phyloP scores from a whole-genome alignment of 2,329 filamentous ascomycete genomes.

The Calonectria pseudoreteaudii region DNA sequence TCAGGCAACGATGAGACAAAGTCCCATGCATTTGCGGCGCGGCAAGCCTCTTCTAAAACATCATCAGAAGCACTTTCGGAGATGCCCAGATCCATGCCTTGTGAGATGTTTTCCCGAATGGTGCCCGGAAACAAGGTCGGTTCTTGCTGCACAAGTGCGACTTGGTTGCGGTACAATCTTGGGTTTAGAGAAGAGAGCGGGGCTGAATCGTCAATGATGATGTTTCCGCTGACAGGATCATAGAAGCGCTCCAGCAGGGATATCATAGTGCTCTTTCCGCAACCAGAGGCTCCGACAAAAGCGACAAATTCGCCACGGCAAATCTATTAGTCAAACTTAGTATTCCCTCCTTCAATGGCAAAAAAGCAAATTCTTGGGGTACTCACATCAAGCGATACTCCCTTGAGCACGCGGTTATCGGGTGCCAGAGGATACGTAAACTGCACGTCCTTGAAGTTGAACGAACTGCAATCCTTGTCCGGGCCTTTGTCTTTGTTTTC shows the following conservation, averaged over 20 bases:
- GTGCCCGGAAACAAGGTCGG: slow-evolving; percentile 79
- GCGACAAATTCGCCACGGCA: slow-evolving; percentile 60
- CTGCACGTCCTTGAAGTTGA: slow-evolving; percentile 59
- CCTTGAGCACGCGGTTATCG: slow-evolving; percentile 26
- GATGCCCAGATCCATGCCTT: not conserved
- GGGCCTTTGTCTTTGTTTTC: slow-evolving; percentile 13
- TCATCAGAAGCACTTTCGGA: slow-evolving; percentile 8
- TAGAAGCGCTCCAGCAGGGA: slow-evolving; percentile 59
- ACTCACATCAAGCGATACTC: slow-evolving; percentile 48
- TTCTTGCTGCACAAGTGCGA: slow-evolving; percentile 68
- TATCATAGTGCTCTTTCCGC: slow-evolving; percentile 70
- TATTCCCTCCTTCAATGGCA: not conserved
- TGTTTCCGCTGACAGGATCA: slow-evolving; percentile 53
- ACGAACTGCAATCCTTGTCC: slow-evolving; percentile 37
- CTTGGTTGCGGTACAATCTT: slow-evolving; percentile 57
- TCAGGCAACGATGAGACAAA: slow-evolving; percentile 49
- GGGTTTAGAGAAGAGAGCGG: not conserved
- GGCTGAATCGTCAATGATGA: slow-evolving; percentile 55
- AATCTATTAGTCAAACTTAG: not conserved
- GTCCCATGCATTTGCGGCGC: slow-evolving; percentile 58
- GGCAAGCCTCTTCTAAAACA: slow-evolving; percentile 54
- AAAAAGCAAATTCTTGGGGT: slow-evolving; percentile 42
- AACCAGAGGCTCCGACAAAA: slow-evolving; percentile 58
- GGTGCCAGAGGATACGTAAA: slow-evolving; percentile 48
- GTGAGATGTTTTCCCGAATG: slow-evolving; percentile 83